Evolutionary conservation across 345 rosid genomes (phyloP).

Genomic region (Eucalyptus curtisii): DNA sequence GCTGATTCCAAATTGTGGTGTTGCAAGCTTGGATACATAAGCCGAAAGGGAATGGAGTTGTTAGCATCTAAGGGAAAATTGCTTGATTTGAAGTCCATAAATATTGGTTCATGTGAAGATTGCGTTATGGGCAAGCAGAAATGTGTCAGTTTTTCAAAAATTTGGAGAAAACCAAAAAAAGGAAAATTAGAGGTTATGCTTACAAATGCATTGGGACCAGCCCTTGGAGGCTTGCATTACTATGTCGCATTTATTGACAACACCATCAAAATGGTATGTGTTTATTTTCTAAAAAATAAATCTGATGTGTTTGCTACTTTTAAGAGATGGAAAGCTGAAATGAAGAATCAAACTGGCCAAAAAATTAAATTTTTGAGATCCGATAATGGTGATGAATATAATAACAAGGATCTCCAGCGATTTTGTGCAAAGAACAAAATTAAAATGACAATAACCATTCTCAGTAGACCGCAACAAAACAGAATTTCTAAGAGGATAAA

Average conservation of each 20-base stretch:
- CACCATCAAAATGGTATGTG: neutral
- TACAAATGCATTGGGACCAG: accelerated
- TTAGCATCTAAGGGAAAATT: no score
- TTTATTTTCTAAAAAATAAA: neutral
- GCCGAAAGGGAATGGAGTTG: no score
- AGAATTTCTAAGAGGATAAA: neutral
- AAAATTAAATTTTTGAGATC: neutral
- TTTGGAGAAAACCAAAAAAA: no score
- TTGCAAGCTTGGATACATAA: no score
- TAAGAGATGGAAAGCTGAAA: neutral
- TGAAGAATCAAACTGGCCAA: accelerated
- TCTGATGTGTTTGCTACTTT: accelerated
- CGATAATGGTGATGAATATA: neutral
- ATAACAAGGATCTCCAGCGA: neutral
- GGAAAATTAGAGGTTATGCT: no score
- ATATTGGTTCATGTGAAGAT: no score
- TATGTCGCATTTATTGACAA: no score
- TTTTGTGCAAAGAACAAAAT: accelerated
- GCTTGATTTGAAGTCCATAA: neutral
- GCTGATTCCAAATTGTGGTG: no score
- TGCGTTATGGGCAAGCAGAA: accelerated
- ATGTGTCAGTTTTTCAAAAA: no score
- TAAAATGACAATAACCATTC: neutral
- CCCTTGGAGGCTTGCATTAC: no score
- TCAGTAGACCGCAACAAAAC: accelerated